Evolutionary conservation across 1,284 basidiomycete genomes (phyloP), one percentile per base, ranked within the genome.

Genomic region (Stereum hirsutum): DNA sequence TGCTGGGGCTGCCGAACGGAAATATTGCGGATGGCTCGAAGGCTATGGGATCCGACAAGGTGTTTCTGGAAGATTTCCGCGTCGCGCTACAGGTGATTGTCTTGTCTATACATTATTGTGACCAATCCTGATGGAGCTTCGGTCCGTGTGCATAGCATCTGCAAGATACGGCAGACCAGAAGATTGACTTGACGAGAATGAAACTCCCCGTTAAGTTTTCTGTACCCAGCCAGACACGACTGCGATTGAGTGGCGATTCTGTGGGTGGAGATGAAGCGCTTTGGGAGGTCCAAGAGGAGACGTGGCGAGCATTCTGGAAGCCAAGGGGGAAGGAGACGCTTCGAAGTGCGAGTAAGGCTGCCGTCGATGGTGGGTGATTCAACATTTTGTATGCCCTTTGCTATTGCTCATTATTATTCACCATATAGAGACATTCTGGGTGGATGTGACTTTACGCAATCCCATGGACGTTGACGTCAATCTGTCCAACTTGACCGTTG

Each of bases 41-140:
- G 32, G 35, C 40, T 3, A 39, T 35, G 23, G n/a, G 28, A 7
- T 47, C 68, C 30, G 81, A 85, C 51, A 81, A 78, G 49, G 64
- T 82, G 1, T 82, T 76, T 49, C 55, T 89, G 15, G 86, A 88
- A 45, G 87, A 89, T 57, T 89, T 89, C 52, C 72, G 78, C 27
- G 76, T 83, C n/a, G 81, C 87, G 12, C 76, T 81, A 48, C 70
- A 75, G 54, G 86, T 89, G 52, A 26, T 32, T 21, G 23, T 23
- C 31, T 15, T 12, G 7, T 39, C 12, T 11, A 27, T 17, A 4
- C 20, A 27, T 23, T 7, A 32, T 6, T 23, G 21, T 41, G 17
- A 20, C 47, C 25, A 20, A 14, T n/a, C 40, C 17, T n/a, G n/a
- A n/a, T n/a, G n/a, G n/a, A n/a, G n/a, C 38, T 20, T 36, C 45